Conservation (phyloP, 768 basidiomycete species). For the Pisolithus microcarpus region DNA sequence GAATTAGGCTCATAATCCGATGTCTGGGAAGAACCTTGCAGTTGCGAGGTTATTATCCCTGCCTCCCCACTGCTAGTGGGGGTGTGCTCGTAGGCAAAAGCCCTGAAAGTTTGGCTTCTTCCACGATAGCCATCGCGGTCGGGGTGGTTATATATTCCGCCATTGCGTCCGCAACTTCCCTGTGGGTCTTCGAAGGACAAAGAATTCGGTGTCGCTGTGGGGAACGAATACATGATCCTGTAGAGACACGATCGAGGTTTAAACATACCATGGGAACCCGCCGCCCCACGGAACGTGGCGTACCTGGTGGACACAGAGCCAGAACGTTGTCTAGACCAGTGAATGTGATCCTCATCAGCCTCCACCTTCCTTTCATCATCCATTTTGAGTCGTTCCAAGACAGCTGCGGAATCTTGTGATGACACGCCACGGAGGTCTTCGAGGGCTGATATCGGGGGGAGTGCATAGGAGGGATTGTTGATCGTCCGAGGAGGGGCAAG, state of each 20-base stretch:
- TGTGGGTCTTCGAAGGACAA: background rate
- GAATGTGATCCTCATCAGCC: slow-evolving; percentile 16
- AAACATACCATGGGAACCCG: background rate
- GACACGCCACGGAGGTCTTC: slow-evolving; percentile 52
- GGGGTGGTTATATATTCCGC: background rate
- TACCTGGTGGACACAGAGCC: slow-evolving; percentile 29
- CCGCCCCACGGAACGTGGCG: background rate
- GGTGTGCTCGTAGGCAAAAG: background rate
- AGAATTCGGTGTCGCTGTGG: background rate
- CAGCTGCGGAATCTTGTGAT: slow-evolving; percentile 54
- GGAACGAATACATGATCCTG: background rate
- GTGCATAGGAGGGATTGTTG: slow-evolving; percentile 39
- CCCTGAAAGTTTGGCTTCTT: background rate
- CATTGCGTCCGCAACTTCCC: background rate
- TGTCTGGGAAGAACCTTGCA: background rate
- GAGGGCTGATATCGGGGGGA: slow-evolving; percentile 64
- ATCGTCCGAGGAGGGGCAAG: slow-evolving; percentile 22
- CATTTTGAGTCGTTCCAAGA: slow-evolving; percentile 54
- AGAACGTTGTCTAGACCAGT: slow-evolving; percentile 39
- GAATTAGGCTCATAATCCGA: background rate
- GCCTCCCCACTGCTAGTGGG: background rate
- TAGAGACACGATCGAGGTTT: background rate
- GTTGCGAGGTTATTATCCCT: background rate
- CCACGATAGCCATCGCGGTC: background rate
- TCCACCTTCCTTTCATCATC: slow-evolving; percentile 37